These are phyloP conservation scores for Xylariaceae sp. DNA, from an alignment of 2,329 filamentous ascomycete genomes.

Conservation along the genomic window DNA sequence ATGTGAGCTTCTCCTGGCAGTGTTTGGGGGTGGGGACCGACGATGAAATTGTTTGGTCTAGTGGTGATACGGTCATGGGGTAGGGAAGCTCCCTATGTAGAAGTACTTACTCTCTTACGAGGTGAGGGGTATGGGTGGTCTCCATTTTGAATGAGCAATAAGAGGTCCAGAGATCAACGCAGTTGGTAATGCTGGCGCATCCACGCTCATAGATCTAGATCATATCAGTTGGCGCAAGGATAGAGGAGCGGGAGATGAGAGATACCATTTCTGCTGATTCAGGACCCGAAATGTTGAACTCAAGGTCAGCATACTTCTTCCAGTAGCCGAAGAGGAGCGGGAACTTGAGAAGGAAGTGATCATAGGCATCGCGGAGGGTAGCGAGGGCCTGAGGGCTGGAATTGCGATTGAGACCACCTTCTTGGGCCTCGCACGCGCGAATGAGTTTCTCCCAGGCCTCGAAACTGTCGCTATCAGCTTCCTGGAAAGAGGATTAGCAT, in stretches of 20 bases:
- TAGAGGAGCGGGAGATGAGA: not conserved
- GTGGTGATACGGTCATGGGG: slow-evolving; percentile 57
- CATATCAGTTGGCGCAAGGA: slow-evolving; percentile 23
- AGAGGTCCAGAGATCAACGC: slow-evolving; percentile 94
- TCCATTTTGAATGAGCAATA: slow-evolving; percentile 98
- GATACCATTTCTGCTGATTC: slow-evolving; percentile 93
- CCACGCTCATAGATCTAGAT: slow-evolving; percentile 87
- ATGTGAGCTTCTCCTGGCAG: slow-evolving; percentile 22
- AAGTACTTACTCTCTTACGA: slow-evolving; percentile 99
- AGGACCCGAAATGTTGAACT: slow-evolving; percentile 94
- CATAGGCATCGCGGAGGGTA: slow-evolving; percentile 81
- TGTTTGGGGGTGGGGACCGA: slow-evolving; percentile 28
- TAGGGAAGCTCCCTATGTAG: slow-evolving; percentile 58
- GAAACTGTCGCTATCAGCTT: slow-evolving; percentile 79
- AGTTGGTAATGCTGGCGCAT: slow-evolving; percentile 86
- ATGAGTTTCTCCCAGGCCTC: slow-evolving; percentile 94
- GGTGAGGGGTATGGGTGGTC: slow-evolving; percentile 87
- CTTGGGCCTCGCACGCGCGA: slow-evolving; percentile 74
- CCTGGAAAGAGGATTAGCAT: slow-evolving; percentile 36
- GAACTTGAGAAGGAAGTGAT: slow-evolving; percentile 90
- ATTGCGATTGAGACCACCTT: slow-evolving; percentile 93
- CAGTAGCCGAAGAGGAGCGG: slow-evolving; percentile 96
- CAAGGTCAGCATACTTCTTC: slow-evolving; percentile 98
- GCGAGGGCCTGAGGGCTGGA: slow-evolving; percentile 91
- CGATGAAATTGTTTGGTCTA: slow-evolving; percentile 34